phyloP scores from a whole-genome alignment of 2,329 filamentous ascomycete species.

The Penicillium sp. region DNA sequence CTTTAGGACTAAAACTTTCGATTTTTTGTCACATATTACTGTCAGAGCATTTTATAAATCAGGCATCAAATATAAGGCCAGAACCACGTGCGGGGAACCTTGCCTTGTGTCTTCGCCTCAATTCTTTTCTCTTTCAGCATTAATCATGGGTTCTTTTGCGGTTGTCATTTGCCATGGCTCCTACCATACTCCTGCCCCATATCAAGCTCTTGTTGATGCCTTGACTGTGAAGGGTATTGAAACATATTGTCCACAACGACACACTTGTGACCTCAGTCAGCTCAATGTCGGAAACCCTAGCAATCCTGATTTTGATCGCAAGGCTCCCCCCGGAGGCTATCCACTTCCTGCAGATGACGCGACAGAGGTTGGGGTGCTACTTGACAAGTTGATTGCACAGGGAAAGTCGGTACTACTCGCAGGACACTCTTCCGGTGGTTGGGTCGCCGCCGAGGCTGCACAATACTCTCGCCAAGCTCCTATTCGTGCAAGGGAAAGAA shows the following conservation, averaged over 20 bases:
- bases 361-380: neutral
- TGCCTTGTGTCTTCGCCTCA: neutral
- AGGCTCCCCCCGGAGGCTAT: conserved; percentile 29
- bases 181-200: conserved; percentile 33
- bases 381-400: conserved; percentile 9
- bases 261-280: conserved; percentile 50
- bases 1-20: no score
- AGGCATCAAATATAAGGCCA: neutral
- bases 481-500: conserved; percentile 14
- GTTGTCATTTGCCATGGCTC: conserved; percentile 13
- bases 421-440: conserved; percentile 37
- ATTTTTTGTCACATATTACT: no score
- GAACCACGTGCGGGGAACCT: neutral
- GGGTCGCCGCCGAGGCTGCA: conserved; percentile 34
- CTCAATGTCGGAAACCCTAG: conserved; percentile 59
- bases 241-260: conserved; percentile 35
- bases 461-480: conserved; percentile 26
- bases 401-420: conserved; percentile 31
- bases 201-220: conserved; percentile 25
- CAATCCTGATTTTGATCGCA: conserved; percentile 20
- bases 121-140: neutral
- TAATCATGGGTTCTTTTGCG: neutral
- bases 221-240: conserved; percentile 27
- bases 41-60: no score
- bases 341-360: conserved; percentile 18